phyloP scores from a whole-genome alignment of 2,329 filamentous ascomycete genomes.

The Colletotrichum magnum region DNA sequence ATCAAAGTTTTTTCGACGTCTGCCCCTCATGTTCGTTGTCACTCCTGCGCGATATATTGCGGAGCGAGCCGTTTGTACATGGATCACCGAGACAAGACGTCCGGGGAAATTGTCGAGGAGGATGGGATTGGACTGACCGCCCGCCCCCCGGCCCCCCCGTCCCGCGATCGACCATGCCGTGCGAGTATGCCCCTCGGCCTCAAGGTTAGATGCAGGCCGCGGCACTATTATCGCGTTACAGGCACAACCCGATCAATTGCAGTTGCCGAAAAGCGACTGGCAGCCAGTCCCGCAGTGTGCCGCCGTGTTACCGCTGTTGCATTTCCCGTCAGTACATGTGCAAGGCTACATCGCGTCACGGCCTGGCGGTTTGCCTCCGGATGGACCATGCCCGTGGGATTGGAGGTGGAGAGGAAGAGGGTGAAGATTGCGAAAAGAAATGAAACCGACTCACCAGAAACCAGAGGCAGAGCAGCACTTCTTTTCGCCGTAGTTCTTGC shows the following conservation, averaged over 20 bases:
- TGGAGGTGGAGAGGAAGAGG: background rate
- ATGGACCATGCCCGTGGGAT: slow-evolving; percentile 11
- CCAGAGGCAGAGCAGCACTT: slow-evolving; percentile 55
- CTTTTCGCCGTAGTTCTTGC: slow-evolving; percentile 49
- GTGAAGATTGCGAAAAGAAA: background rate
- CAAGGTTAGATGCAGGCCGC: slow-evolving; percentile 27
- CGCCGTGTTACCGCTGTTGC: slow-evolving; percentile 46
- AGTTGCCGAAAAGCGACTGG: slow-evolving; percentile 51
- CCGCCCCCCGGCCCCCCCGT: too few relatives aligned
- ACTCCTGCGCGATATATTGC: slow-evolving; percentile 22
- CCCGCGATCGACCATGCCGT: slow-evolving; percentile 22
- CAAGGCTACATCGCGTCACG: too few relatives aligned
- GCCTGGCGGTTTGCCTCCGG: background rate
- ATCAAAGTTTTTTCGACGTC: slow-evolving; percentile 6
- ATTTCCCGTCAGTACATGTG: slow-evolving; percentile 27
- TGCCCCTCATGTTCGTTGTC: slow-evolving; percentile 29
- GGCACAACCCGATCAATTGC: slow-evolving; percentile 42
- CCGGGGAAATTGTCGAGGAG: background rate
- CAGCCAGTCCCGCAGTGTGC: slow-evolving; percentile 52
- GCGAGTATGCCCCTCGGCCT: slow-evolving; percentile 7
- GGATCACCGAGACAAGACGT: background rate
- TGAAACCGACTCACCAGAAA: slow-evolving; percentile 49
- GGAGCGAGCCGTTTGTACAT: background rate
- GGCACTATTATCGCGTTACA: background rate
- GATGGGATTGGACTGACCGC: background rate